Evolutionary conservation across 2,329 filamentous ascomycete species (phyloP), one percentile per base, ranked within the genome.

Genomic region (Talaromyces albobiverticillius): DNA sequence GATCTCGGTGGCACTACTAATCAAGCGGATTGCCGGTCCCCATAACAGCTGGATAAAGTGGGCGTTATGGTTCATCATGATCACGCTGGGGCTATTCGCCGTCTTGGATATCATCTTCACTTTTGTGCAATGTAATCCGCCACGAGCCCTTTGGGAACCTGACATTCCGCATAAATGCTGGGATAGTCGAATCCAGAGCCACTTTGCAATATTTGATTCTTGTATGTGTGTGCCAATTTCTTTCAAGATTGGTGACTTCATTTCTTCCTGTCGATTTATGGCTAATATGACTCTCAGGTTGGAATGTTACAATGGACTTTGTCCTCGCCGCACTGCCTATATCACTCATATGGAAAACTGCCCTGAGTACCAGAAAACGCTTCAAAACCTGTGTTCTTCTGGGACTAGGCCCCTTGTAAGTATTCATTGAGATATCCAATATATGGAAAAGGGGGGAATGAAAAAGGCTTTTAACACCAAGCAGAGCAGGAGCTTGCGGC

Each of bases 91-190:
- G 10, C 29, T 40, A 6, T 32, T 51, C 47, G 9, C 25, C 7
- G 10, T 16, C 7, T 13, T 42, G 18, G 45, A 36, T 20, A 23
- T 32, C 18, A 47, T 47, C 14, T 36, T 47, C 22, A 32, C 26
- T 20, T 47, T 47, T n/a, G 45, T 47, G 25, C 45, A 47, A 47
- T 47, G 45, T n/a, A 36, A 34, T 14, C 45, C 45, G 18, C 45
- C 45, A 22, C 25, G 45, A 3, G 45, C 45, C 10, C 32, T 47
- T 32, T 47, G 45, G 45, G 32, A 32, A 13, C 45, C 45, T 18
- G 26, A 20, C 11, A 47, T 47, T 14, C 26, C 26, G n/a, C 26
- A 36, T 22, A 47, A 16, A 26, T 47, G 45, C 45, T 47, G 45
- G 45, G 45, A 47, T 47, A 32, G 26, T 20, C 11, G 32, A 32